These are phyloP conservation scores for Fusarium sp. DNA, from an alignment of 2,329 filamentous ascomycete genomes.

Conservation along the genomic window DNA sequence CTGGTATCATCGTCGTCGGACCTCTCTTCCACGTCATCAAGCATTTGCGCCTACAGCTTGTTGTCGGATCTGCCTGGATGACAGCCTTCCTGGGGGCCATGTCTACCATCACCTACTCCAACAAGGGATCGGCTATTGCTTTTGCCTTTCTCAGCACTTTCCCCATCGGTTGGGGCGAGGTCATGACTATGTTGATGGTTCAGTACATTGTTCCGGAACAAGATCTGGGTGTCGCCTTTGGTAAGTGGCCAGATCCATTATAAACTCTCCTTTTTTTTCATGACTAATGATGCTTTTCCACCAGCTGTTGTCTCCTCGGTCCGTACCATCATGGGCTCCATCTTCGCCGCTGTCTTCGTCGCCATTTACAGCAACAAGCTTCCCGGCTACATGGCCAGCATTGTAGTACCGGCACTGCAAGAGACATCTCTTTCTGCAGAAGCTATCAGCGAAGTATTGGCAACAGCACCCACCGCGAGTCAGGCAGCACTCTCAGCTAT, in stretches of 20 bases:
- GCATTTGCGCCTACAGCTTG: neutral
- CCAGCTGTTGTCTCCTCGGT: neutral
- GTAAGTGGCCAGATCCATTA: neutral
- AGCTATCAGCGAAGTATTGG: neutral
- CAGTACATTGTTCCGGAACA: neutral
- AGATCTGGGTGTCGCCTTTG: neutral
- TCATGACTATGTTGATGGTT: neutral
- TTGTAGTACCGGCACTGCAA: neutral
- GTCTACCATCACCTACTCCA: neutral
- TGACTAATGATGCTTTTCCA: neutral
- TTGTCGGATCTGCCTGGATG: neutral
- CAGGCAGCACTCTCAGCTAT: neutral
- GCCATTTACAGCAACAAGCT: neutral
- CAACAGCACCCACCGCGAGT: neutral
- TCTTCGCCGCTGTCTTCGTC: neutral
- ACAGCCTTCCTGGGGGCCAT: neutral
- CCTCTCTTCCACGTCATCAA: neutral
- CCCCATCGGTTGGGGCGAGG: neutral
- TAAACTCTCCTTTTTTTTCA: accelerated
- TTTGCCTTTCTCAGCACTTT: neutral
- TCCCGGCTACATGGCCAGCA: neutral
- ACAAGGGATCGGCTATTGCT: neutral
- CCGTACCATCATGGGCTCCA: neutral
- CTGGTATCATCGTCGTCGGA: neutral
- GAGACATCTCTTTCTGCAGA: neutral